These are phyloP conservation scores for Yamadazyma takamatsuzukensis DNA, from an alignment of 805 yeast genomes.

Conservation along the genomic window DNA sequence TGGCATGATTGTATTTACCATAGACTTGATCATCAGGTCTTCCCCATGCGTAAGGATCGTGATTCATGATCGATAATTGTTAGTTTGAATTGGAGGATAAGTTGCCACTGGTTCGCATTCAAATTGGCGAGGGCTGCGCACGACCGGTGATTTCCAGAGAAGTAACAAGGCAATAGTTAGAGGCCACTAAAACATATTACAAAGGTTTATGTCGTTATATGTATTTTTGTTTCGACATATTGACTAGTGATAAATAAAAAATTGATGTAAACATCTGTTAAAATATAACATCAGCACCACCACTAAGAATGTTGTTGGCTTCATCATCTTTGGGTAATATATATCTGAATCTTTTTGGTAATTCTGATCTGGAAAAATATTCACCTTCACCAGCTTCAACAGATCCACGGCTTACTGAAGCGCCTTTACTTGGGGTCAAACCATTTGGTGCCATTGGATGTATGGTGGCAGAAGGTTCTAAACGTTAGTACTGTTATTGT, in stretches of 20 bases:
- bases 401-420: constrained; percentile 9
- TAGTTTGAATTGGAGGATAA: too few species aligned
- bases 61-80: too few species aligned
- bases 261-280: too few species aligned
- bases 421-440: constrained; percentile 30
- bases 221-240: too few species aligned
- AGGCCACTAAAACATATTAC: too few species aligned
- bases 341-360: constrained; percentile 76
- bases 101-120: too few species aligned
- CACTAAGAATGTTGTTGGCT: constrained; percentile 71
- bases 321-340: constrained; percentile 60
- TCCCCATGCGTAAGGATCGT: constrained; percentile 95
- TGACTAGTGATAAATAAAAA: too few species aligned
- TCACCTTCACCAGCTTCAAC: constrained; percentile 41
- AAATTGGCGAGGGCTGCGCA: too few species aligned
- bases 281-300: constrained; percentile 70
- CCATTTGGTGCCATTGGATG: constrained; percentile 45
- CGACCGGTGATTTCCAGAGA: too few species aligned
- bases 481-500: background rate
- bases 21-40: constrained; percentile 82
- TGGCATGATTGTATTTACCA: constrained; percentile 73
- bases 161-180: too few species aligned
- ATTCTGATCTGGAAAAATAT: constrained; percentile 52
- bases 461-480: constrained; percentile 15
- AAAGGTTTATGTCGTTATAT: too few species aligned